Conservation (phyloP, 805 yeast species). For the Cyberlindnera mycetangii region DNA sequence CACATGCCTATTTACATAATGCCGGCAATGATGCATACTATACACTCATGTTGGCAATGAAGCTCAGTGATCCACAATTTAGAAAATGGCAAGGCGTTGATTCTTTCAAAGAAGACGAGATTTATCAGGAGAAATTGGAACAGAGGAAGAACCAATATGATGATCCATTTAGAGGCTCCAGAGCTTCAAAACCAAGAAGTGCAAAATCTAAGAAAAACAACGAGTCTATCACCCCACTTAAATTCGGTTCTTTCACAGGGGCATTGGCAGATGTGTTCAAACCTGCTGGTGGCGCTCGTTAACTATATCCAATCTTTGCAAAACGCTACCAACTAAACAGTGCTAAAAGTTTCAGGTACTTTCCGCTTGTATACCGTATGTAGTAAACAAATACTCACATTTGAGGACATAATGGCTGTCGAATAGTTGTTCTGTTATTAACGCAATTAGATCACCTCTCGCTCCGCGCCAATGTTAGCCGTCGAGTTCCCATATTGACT, state of each 20-base stretch:
- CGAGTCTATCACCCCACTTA: slow-evolving; percentile 4
- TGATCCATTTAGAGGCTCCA: slow-evolving; percentile 4
- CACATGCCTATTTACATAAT: slow-evolving; percentile 61
- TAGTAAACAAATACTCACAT: no score
- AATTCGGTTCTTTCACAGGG: neutral
- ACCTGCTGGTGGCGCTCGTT: neutral
- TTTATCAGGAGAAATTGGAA: neutral
- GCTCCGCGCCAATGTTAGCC: no score
- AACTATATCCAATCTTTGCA: no score
- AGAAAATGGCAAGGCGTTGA: slow-evolving; percentile 24
- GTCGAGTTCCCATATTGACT: no score
- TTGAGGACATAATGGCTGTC: no score
- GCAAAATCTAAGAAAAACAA: neutral
- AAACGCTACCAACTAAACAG: no score
- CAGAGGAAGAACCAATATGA: neutral
- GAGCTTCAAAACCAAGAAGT: slow-evolving; percentile 2
- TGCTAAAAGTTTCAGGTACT: no score
- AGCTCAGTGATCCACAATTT: slow-evolving; percentile 46
- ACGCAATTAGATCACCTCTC: no score
- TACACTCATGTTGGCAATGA: slow-evolving; percentile 51
- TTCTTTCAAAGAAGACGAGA: neutral
- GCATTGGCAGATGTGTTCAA: slow-evolving; percentile 2
- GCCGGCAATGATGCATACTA: slow-evolving; percentile 72
- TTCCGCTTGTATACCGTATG: no score
- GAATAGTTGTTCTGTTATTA: no score